Evolutionary conservation across 2,329 filamentous ascomycete genomes (phyloP).

Genomic region (Alternaria dauci): DNA sequence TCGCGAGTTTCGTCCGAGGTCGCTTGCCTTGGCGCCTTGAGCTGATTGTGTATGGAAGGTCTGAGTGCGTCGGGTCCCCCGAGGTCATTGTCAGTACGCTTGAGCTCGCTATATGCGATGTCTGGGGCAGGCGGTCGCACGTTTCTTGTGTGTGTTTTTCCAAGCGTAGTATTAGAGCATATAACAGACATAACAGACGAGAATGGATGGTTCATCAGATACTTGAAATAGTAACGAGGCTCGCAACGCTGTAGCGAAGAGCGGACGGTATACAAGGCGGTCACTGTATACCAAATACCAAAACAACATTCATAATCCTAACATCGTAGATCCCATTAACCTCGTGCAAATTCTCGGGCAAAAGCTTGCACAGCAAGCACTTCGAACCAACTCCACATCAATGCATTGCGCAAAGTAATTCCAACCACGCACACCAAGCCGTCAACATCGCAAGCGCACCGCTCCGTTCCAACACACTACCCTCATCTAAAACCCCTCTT

Average conservation of each 20-base stretch:
- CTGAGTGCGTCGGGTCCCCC: no score
- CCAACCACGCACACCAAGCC: no score
- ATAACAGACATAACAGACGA: no score
- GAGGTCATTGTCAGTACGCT: no score
- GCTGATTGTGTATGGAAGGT: background rate
- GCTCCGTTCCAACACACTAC: background rate
- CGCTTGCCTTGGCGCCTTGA: background rate
- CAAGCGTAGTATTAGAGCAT: no score
- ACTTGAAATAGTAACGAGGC: background rate
- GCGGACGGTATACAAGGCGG: no score
- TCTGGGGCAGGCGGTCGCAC: no score
- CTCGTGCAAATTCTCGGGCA: background rate
- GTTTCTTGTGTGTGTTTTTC: no score
- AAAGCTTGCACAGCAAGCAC: background rate
- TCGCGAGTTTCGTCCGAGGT: accelerated
- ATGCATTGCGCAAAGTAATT: background rate
- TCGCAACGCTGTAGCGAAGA: no score
- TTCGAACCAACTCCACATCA: background rate
- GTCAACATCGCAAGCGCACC: background rate
- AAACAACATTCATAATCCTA: background rate
- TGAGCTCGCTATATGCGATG: no score
- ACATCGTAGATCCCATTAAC: background rate
- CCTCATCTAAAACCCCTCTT: background rate
- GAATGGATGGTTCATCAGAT: no score
- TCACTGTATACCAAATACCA: background rate